Conservation (phyloP, 768 basidiomycete species). For the Termitomyces sp. region DNA sequence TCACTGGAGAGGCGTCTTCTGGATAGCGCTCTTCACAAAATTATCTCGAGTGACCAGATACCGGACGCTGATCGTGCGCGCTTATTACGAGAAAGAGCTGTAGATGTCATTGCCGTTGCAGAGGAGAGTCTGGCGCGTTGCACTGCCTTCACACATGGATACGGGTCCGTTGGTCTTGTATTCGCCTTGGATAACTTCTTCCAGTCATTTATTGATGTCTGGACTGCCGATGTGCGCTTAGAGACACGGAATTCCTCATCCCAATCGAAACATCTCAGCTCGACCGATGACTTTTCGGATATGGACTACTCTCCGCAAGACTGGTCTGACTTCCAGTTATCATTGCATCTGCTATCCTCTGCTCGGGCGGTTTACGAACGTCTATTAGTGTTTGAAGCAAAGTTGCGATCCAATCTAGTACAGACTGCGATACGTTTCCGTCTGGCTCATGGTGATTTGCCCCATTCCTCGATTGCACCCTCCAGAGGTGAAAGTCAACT, state of each 20-base stretch:
- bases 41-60: conserved; percentile 35
- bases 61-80: conserved; percentile 51
- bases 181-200: conserved; percentile 72
- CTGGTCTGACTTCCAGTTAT: conserved; percentile 83
- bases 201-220: conserved; percentile 62
- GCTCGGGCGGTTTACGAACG: conserved; percentile 71
- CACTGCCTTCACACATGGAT: conserved; percentile 83
- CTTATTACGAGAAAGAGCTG: conserved; percentile 67
- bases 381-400: conserved; percentile 63
- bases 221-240: conserved; percentile 49
- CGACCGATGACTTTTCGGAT: conserved; percentile 67
- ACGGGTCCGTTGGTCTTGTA: conserved; percentile 72
- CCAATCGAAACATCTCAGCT: conserved; percentile 21
- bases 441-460: conserved; percentile 49
- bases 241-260: conserved; percentile 28
- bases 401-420: conserved; percentile 53
- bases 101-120: conserved; percentile 70
- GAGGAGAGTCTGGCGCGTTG: conserved; percentile 81
- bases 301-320: conserved; percentile 87
- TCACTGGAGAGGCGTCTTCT: conserved; percentile 72
- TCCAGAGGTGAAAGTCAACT: conserved; percentile 68
- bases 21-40: conserved; percentile 50
- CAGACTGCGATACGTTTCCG: conserved; percentile 61
- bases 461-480: conserved; percentile 50
- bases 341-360: conserved; percentile 79